These are phyloP conservation scores for Blastobotrys capitulatus DNA, from an alignment of 1,139 yeast species.

Conservation along the genomic window DNA sequence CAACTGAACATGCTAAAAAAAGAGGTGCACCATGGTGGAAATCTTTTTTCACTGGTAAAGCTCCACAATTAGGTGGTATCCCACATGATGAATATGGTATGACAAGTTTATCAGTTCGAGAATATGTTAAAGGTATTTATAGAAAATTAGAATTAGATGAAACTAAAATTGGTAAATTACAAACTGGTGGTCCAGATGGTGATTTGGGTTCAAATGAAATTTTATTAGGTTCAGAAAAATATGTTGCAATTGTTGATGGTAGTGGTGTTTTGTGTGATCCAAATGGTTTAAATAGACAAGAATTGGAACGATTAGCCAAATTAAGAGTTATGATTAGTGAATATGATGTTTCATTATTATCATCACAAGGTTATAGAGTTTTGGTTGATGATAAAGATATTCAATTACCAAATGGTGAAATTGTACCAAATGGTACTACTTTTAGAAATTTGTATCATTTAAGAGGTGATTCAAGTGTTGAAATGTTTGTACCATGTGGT, in stretches of 20 bases:
- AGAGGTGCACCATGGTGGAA: constrained; percentile 99
- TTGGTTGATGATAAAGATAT: constrained; percentile 82
- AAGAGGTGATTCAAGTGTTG: constrained; percentile 59
- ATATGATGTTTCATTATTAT: constrained; percentile 62
- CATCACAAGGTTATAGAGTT: constrained; percentile 72
- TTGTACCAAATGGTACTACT: constrained; percentile 78
- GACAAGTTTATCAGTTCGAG: constrained; percentile 93
- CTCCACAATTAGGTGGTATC: constrained; percentile 89
- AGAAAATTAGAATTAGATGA: constrained; percentile 64
- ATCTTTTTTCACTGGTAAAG: constrained; percentile 95
- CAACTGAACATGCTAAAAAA: constrained; percentile 87
- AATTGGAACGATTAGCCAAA: constrained; percentile 72
- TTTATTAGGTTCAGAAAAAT: constrained; percentile 74
- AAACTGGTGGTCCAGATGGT: constrained; percentile 99
- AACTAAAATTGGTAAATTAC: constrained; percentile 66
- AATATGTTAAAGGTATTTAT: constrained; percentile 85
- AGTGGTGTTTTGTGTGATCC: constrained; percentile 94
- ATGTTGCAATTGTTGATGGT: constrained; percentile 90
- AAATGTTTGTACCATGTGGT: constrained; percentile 94
- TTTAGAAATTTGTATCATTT: constrained; percentile 91
- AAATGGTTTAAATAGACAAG: constrained; percentile 74
- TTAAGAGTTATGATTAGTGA: constrained; percentile 69
- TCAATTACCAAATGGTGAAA: constrained; percentile 67
- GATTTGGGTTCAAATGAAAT: constrained; percentile 96
- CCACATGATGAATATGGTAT: constrained; percentile 98